Base-by-base conservation (phyloP, 2,329 filamentous ascomycete species). In the Aspergillus sp. region DNA sequence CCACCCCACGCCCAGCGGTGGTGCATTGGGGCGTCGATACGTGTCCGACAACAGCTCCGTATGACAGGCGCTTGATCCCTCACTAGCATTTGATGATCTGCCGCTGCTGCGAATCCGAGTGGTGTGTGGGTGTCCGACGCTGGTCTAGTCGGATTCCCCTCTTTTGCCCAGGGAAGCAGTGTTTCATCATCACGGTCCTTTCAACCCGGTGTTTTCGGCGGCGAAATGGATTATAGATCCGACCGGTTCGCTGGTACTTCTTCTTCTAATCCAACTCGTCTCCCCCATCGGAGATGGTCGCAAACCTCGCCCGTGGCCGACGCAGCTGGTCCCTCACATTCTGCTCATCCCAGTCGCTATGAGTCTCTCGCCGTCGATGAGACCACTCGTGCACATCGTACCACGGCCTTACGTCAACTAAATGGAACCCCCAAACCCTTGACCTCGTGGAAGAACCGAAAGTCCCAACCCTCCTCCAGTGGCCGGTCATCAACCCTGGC, bases 191-290 rank as follows among this genome's bases (percentile, higher is more conserved):
- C 7, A 49, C 49, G 51, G 20, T 54, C 45, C 45, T 45, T 23
- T 38, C n/a, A 32, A 36, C 41, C 43, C 44, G 43, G 40, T 20
- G 19, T n/a, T 42, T 19, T 19, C 16, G 20, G 17, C n/a, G 21
- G 23, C 52, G 50, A 55, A 49, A 75, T 74, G 72, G 67, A 72
- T 57, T 55, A 61, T 58, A 62, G 61, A 36, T 62, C 69, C 49
- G 63, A 70, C 56, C 61, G 59, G 49, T 43, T 61, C 40, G 58
- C 59, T 52, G 62, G 66, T 54, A 54, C 61, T n/a, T 61, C 68
- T 31, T 67, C 63, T 11, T 59, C 68, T 16, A n/a, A n/a, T n/a
- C n/a, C n/a, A n/a, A 51, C 64, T 43, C 17, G 17, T n/a, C 11
- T 21, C 5, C 16, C 16, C 40, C 64, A 62, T 50, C 67, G 66